These are phyloP conservation scores for Pleurotus tuoliensis DNA, from an alignment of 768 basidiomycete genomes.

Conservation along the genomic window DNA sequence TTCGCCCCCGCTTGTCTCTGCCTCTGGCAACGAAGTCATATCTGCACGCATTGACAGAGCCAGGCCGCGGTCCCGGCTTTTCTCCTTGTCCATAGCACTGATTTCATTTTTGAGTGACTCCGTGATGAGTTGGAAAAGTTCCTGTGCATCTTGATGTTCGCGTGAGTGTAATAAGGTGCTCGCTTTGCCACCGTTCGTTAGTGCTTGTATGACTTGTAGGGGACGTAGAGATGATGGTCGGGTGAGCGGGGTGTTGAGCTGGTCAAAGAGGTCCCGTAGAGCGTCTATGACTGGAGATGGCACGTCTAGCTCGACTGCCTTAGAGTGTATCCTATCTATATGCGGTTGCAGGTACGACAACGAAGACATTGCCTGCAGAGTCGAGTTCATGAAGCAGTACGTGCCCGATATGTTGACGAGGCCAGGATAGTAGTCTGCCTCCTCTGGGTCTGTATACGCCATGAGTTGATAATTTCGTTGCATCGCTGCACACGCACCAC, in stretches of 20 bases:
- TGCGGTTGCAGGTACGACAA: slow-evolving; percentile 78
- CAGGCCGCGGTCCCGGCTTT: slow-evolving; percentile 65
- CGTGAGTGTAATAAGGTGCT: slow-evolving; percentile 77
- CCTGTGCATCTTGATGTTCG: slow-evolving; percentile 98
- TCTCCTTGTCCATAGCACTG: slow-evolving; percentile 68
- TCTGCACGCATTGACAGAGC: neutral
- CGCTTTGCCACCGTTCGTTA: slow-evolving; percentile 49
- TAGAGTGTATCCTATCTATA: slow-evolving; percentile 68
- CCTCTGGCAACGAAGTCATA: slow-evolving; percentile 26
- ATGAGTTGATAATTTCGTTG: slow-evolving; percentile 6
- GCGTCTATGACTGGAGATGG: slow-evolving; percentile 86
- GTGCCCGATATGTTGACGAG: slow-evolving; percentile 95
- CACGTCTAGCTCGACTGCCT: slow-evolving; percentile 77
- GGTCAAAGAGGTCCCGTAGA: slow-evolving; percentile 63
- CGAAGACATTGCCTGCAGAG: slow-evolving; percentile 82
- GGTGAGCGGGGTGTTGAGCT: slow-evolving; percentile 38
- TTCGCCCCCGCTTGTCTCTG: slow-evolving; percentile 8
- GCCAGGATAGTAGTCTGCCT: slow-evolving; percentile 71
- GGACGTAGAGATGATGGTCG: slow-evolving; percentile 67
- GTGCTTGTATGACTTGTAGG: slow-evolving; percentile 62
- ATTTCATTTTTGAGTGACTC: slow-evolving; percentile 88
- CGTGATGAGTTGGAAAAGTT: slow-evolving; percentile 91
- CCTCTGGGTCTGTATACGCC: slow-evolving; percentile 14
- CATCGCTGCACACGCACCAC: slow-evolving; percentile 7
- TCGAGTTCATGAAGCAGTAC: slow-evolving; percentile 97